Percentiles rank a stretch among this genome's conserved stretches.
phyloP scores from a whole-genome alignment of 352 stramenopile genomes.

The Peronospora farinosa region DNA sequence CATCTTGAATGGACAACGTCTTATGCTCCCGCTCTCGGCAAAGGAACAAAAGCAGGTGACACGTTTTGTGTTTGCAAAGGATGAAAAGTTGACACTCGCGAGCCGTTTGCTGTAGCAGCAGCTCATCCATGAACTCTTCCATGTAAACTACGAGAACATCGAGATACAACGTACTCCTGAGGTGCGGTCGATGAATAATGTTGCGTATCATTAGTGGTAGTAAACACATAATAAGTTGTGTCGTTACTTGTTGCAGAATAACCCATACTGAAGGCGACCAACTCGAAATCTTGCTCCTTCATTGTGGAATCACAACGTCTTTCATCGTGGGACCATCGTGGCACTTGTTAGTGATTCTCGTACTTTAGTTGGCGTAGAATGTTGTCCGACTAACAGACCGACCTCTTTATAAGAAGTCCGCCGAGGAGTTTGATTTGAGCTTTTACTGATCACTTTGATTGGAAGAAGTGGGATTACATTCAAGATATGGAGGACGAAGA shows the following conservation, averaged over 20 bases:
- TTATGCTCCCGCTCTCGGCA: slow-evolving; percentile 29
- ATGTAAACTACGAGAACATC: slow-evolving; percentile 31
- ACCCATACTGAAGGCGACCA: slow-evolving; percentile 48
- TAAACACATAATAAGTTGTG: not conserved
- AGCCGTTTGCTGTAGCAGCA: slow-evolving; percentile 58
- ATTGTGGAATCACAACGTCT: slow-evolving; percentile 79
- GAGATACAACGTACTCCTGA: slow-evolving; percentile 51
- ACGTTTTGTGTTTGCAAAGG: slow-evolving; percentile 60
- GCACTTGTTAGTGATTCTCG: slow-evolving; percentile 46
- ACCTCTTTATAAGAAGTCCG: slow-evolving; percentile 20
- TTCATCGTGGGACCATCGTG: slow-evolving; percentile 61
- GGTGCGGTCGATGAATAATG: slow-evolving; percentile 16
- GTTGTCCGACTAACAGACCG: slow-evolving; percentile 53
- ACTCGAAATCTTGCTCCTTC: slow-evolving; percentile 1
- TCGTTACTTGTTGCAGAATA: slow-evolving; percentile 32
- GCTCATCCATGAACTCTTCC: slow-evolving; percentile 38
- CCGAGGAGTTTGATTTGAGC: slow-evolving; percentile 50
- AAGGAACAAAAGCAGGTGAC: slow-evolving; percentile 46
- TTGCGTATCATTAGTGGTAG: too few relatives aligned
- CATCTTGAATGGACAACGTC: slow-evolving; percentile 29
- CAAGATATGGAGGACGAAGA: slow-evolving; percentile 14
- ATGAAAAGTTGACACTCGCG: slow-evolving; percentile 54
- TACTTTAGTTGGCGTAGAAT: too few relatives aligned
- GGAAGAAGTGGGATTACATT: slow-evolving; percentile 54
- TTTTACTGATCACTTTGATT: slow-evolving; percentile 54